Conservation (phyloP, 2,329 filamentous ascomycete species). For the Epicoccum nigrum region DNA sequence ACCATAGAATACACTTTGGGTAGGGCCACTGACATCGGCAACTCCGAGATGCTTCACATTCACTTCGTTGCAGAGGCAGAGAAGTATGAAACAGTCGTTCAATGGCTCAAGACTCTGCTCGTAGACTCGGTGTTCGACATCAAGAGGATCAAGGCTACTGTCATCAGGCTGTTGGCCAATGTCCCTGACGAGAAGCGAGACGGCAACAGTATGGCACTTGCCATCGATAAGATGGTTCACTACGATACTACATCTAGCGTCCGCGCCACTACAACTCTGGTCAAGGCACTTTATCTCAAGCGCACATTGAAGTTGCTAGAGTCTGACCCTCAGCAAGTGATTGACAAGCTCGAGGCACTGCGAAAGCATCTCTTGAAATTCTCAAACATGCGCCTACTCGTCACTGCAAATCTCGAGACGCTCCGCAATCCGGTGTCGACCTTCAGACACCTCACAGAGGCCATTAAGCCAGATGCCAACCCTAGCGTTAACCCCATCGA, state of each 20-base stretch:
- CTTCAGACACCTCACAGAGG: slow-evolving; percentile 69
- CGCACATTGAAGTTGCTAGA: slow-evolving; percentile 81
- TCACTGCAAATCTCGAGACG: slow-evolving; percentile 79
- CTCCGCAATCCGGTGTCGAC: slow-evolving; percentile 76
- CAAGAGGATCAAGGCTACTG: slow-evolving; percentile 63
- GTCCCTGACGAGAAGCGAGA: slow-evolving; percentile 91
- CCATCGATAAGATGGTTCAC: slow-evolving; percentile 77
- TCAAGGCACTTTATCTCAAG: slow-evolving; percentile 86
- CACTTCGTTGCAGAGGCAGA: slow-evolving; percentile 85
- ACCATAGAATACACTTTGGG: slow-evolving; percentile 83
- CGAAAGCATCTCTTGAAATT: slow-evolving; percentile 78
- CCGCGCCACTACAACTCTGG: slow-evolving; percentile 79
- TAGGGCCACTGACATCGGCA: slow-evolving; percentile 70
- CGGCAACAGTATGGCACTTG: slow-evolving; percentile 69
- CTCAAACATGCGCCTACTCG: slow-evolving; percentile 82
- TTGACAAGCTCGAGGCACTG: slow-evolving; percentile 78
- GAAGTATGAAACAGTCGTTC: slow-evolving; percentile 81
- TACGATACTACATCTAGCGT: slow-evolving; percentile 76
- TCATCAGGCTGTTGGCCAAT: slow-evolving; percentile 86
- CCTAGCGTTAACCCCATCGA: slow-evolving; percentile 72
- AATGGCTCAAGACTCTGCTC: slow-evolving; percentile 84
- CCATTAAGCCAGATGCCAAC: slow-evolving; percentile 55
- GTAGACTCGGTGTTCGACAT: slow-evolving; percentile 89
- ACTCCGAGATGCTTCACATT: slow-evolving; percentile 81
- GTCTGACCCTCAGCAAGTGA: slow-evolving; percentile 74